These are phyloP conservation scores for Dendrocalamus latiflorus DNA, from an alignment of 202 grass and related monocot species.

Conservation along the genomic window DNA sequence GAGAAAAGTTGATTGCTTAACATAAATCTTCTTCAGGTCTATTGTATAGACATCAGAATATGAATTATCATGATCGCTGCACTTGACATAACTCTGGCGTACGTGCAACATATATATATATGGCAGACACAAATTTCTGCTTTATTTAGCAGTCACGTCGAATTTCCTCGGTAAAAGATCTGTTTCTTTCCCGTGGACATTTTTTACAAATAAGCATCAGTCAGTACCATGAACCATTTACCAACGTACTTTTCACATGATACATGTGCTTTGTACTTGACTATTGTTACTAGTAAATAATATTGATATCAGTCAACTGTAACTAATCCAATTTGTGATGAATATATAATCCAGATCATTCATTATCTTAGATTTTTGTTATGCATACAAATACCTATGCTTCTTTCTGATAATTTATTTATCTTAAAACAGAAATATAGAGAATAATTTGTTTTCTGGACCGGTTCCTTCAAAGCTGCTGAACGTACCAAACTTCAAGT, in stretches of 20 bases:
- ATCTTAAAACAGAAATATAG: conserved; percentile 72
- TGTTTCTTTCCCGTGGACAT: neutral
- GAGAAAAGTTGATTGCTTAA: neutral
- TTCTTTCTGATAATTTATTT: conserved; percentile 36
- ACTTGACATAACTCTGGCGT: conserved; percentile 4
- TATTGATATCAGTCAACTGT: conserved; percentile 2
- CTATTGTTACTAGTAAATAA: neutral
- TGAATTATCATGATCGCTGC: neutral
- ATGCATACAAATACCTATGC: conserved; percentile 3
- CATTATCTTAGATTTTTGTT: neutral
- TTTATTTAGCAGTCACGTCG: neutral
- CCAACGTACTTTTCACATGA: neutral
- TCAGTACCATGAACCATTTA: neutral
- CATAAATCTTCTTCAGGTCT: neutral
- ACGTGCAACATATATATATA: neutral
- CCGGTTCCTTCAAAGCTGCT: conserved; percentile 77
- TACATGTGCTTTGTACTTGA: neutral
- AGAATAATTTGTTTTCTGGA: conserved; percentile 95
- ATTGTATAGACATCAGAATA: neutral
- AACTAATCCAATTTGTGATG: conserved; percentile 12
- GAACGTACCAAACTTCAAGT: conserved; percentile 90
- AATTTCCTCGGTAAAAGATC: conserved; percentile 6
- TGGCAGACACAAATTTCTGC: neutral
- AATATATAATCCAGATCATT: conserved; percentile 8
- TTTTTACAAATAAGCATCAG: neutral